Base-by-base conservation (phyloP, 441 rosid species). In the Mallotus repandus region DNA sequence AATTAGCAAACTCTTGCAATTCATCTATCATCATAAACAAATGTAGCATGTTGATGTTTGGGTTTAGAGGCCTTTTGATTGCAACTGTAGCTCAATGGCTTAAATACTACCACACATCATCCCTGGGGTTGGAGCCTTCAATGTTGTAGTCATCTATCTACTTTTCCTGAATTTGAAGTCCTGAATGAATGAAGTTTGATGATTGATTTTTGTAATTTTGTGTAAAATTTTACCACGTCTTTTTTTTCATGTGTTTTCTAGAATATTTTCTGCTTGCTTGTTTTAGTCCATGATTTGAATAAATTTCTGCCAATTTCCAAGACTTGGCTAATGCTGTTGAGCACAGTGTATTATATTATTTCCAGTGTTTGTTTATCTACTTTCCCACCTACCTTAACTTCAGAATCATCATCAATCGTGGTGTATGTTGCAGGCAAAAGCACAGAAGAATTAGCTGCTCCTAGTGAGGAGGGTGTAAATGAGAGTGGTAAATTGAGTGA, bases 401-500 rank as follows among this genome's bases (percentile, higher is more conserved):
- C 7, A 9, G 18, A 13, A 10, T 35, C 22, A 7, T 48, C 14
- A 50, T n/a, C 29, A 13, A 6, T 12, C 41, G 46, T n/a, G 66
- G 18, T 66, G 45, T 21, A 56, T 21, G 38, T 18, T 67, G 58
- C 67, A 87, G 90, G 77, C 38, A 74, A 79, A 53, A 72, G 46
- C 45, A 55, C 74, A 10, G 88, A 74, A 25, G 78, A 82, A 73
- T 29, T 70, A 29, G 56, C 68, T 12, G 76, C 77, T 71, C 72
- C 56, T 25, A 68, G 22, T 15, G 84, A 78, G 29, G 85, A 74
- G 53, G 82, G 63, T 49, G 46, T 15, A 2, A 50, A 72, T 63
- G 81, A 79, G 60, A 78, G 64, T 8, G 71, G 61, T 50, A 81
- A 84, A 63, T 41, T 45, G 73, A 77, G 63, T 25, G 84, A 76